Conservation (phyloP, 2,329 filamentous ascomycete species). For the Lecanoromycetidae sp. region DNA sequence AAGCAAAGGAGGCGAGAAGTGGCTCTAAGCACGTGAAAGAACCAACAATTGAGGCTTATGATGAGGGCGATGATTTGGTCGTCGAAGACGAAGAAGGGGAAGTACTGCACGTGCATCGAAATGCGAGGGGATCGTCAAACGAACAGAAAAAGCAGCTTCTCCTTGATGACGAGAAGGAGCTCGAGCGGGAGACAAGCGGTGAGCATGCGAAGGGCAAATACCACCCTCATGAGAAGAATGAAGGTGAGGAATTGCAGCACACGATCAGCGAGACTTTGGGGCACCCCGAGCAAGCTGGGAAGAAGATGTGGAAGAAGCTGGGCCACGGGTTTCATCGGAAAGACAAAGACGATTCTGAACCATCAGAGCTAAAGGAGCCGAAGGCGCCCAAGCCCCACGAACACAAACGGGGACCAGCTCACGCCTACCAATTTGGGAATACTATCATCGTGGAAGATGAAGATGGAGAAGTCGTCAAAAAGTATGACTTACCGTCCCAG, state of each 20-base stretch:
- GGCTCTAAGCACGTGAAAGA: conserved; percentile 21
- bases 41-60: conserved; percentile 53
- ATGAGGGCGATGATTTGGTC: conserved; percentile 67
- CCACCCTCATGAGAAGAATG: conserved; percentile 32
- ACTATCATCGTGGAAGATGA: conserved; percentile 61
- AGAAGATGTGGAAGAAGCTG: conserved; percentile 36
- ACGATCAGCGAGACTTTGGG: conserved; percentile 27
- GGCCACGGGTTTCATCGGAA: conserved; percentile 33
- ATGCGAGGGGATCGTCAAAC: conserved; percentile 33
- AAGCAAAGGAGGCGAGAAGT: conserved; percentile 24
- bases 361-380: conserved; percentile 13
- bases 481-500: conserved; percentile 47
- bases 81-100: conserved; percentile 82
- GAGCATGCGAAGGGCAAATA: conserved; percentile 36
- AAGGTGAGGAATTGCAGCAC: conserved; percentile 32
- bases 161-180: conserved; percentile 34
- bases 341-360: conserved; percentile 15
- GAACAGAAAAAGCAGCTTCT: conserved; percentile 52
- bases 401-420: conserved; percentile 41
- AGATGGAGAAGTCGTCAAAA: conserved; percentile 57
- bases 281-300: conserved; percentile 22
- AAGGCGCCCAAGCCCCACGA: conserved; percentile 23
- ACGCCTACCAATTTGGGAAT: conserved; percentile 56
- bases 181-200: conserved; percentile 41
- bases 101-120: conserved; percentile 58